Conservation (phyloP, 805 yeast genomes). For the Zygosaccharomyces siamensis region DNA sequence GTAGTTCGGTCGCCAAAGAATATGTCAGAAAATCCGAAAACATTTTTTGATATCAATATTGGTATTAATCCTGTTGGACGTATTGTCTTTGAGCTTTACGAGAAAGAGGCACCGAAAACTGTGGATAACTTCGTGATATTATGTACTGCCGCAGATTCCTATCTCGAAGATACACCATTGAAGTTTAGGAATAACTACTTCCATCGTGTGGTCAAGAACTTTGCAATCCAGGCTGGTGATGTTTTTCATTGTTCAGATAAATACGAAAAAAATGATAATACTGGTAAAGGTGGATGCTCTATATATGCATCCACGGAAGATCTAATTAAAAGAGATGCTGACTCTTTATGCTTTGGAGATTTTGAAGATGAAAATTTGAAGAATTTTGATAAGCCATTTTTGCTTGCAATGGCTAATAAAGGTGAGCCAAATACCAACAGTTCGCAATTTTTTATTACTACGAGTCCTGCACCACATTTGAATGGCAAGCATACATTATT, state of each 20-base stretch:
- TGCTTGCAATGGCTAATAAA: slow-evolving; percentile 60
- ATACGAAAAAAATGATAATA: slow-evolving; percentile 22
- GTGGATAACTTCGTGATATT: slow-evolving; percentile 46
- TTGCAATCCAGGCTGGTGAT: slow-evolving; percentile 70
- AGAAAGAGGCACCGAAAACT: slow-evolving; percentile 52
- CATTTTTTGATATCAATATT: slow-evolving; percentile 50
- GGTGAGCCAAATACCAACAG: slow-evolving; percentile 47
- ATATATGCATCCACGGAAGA: slow-evolving; percentile 34
- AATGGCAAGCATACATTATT: slow-evolving; percentile 73
- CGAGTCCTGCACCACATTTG: slow-evolving; percentile 67
- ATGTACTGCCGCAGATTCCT: slow-evolving; percentile 37
- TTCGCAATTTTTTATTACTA: slow-evolving; percentile 68
- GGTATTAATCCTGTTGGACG: slow-evolving; percentile 47
- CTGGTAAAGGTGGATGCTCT: slow-evolving; percentile 46
- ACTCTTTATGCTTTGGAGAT: slow-evolving; percentile 32
- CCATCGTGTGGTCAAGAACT: slow-evolving; percentile 62
- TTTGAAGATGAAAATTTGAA: slow-evolving; percentile 57
- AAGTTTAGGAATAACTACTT: slow-evolving; percentile 45
- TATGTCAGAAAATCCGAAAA: slow-evolving; percentile 4
- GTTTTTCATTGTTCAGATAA: slow-evolving; percentile 38
- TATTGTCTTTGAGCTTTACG: slow-evolving; percentile 52
- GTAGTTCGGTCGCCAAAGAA: not conserved
- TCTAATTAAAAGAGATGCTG: slow-evolving; percentile 14
- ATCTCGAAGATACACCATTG: slow-evolving; percentile 24
- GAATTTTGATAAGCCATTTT: slow-evolving; percentile 41